Evolutionary conservation across 768 basidiomycete genomes (phyloP).

Genomic region (Calocera viscosa): DNA sequence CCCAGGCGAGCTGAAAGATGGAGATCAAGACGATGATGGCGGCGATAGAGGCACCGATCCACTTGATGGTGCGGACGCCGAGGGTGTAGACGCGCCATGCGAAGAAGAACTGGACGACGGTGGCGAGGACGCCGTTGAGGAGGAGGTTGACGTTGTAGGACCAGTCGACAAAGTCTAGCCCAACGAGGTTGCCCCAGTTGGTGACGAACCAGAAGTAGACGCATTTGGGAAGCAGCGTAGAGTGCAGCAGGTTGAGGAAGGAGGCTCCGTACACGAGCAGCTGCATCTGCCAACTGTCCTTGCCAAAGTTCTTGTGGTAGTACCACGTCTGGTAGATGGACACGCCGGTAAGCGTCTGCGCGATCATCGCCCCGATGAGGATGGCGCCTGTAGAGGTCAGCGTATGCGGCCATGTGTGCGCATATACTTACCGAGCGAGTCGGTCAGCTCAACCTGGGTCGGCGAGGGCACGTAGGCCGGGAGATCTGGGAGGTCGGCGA

Average conservation of each 20-base stretch:
- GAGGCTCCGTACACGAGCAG: background rate
- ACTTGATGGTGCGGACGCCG: conserved; percentile 1
- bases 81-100: conserved; percentile 5
- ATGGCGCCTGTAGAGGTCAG: background rate
- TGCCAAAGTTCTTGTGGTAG: conserved; percentile 2
- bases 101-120: background rate
- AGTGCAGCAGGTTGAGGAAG: background rate
- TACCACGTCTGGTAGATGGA: conserved; percentile 3
- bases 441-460: background rate
- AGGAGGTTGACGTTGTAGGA: conserved; percentile 8
- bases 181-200: conserved; percentile 7
- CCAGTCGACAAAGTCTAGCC: conserved; percentile 3
- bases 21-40: background rate
- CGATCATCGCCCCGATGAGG: conserved; percentile 7
- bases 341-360: conserved; percentile 5
- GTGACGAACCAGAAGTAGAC: conserved; percentile 9
- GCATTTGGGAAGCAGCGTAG: background rate
- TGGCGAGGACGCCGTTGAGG: conserved; percentile 5
- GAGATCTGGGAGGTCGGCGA: background rate
- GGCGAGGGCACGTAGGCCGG: background rate
- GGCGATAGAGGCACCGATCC: background rate
- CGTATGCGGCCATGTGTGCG: background rate
- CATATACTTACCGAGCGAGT: conserved; percentile 7
- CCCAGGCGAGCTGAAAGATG: conserved; percentile 2
- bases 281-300: background rate